Evolutionary conservation across 768 basidiomycete genomes (phyloP).

Genomic region (Russula earlei): DNA sequence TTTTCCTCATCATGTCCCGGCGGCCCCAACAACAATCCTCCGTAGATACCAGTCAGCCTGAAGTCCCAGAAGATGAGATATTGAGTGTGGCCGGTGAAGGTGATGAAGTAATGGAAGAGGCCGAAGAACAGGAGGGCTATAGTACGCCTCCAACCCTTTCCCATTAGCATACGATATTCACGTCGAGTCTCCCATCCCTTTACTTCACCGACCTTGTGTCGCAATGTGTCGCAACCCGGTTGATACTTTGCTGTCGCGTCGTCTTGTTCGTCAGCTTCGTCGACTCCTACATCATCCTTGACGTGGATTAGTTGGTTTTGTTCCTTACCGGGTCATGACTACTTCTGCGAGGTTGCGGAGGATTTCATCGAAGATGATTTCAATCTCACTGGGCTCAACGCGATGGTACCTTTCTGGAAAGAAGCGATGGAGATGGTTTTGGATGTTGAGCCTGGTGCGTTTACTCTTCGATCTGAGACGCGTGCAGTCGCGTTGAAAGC

Average conservation of each 20-base stretch:
- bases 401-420: slow-evolving; percentile 98
- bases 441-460: slow-evolving; percentile 95
- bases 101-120: slow-evolving; percentile 74
- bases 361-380: slow-evolving; percentile 99
- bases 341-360: slow-evolving; percentile 96
- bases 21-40: slow-evolving; percentile 23
- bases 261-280: slow-evolving; percentile 50
- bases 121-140: slow-evolving; percentile 61
- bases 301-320: slow-evolving; percentile 98
- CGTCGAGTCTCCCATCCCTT: not conserved
- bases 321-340: slow-evolving; percentile 90
- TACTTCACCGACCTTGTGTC: not conserved
- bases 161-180: slow-evolving; percentile 10
- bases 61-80: slow-evolving; percentile 53
- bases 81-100: slow-evolving; percentile 50
- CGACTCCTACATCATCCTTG: slow-evolving; percentile 81
- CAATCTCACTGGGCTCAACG: slow-evolving; percentile 92
- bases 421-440: slow-evolving; percentile 99
- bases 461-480: slow-evolving; percentile 8
- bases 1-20: slow-evolving; percentile 29
- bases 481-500: slow-evolving; percentile 18
- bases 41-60: slow-evolving; percentile 40
- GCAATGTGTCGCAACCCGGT: not conserved
- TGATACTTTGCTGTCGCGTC: slow-evolving; percentile 5
- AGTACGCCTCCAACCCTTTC: slow-evolving; percentile 41